These are phyloP conservation scores for Tolypocladium paradoxum DNA, from an alignment of 2,329 filamentous ascomycete genomes.

Conservation along the genomic window DNA sequence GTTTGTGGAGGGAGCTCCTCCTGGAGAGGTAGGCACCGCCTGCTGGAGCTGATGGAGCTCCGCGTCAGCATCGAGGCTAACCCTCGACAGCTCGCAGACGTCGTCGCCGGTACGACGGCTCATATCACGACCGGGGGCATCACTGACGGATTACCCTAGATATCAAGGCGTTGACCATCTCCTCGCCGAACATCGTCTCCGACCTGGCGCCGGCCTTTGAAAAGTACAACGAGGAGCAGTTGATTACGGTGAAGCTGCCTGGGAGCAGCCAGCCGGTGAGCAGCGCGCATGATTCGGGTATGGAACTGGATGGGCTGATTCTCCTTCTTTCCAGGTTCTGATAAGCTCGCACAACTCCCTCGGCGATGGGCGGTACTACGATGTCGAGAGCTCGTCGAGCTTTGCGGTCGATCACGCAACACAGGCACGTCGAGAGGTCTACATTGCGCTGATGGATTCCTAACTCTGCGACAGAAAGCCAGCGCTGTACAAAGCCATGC, in stretches of 20 bases:
- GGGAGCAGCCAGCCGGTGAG: conserved; percentile 57
- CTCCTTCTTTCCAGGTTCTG: conserved; percentile 47
- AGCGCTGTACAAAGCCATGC: conserved; percentile 71
- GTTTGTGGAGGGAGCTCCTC: conserved; percentile 88
- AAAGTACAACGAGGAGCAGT: conserved; percentile 94
- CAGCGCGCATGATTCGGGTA: background rate
- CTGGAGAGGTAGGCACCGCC: conserved; percentile 68
- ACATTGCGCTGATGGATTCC: background rate
- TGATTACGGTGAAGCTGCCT: conserved; percentile 79
- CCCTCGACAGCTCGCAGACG: conserved; percentile 62
- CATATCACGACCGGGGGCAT: background rate
- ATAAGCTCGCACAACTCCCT: conserved; percentile 80
- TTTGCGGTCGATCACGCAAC: conserved; percentile 81
- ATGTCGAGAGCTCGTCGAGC: conserved; percentile 76
- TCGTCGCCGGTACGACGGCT: conserved; percentile 60
- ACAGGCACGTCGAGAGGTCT: conserved; percentile 40
- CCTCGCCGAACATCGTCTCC: conserved; percentile 55
- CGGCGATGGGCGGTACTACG: conserved; percentile 76
- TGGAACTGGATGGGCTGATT: conserved; percentile 5
- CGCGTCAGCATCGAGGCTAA: conserved; percentile 18
- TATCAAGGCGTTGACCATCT: conserved; percentile 74
- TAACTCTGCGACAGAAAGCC: conserved; percentile 50
- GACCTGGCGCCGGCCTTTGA: conserved; percentile 75
- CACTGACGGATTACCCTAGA: conserved; percentile 40
- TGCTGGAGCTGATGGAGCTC: conserved; percentile 1